These are phyloP conservation scores for Lycium ferocissimum DNA, from an alignment of 257 asterid species.

Conservation along the genomic window DNA sequence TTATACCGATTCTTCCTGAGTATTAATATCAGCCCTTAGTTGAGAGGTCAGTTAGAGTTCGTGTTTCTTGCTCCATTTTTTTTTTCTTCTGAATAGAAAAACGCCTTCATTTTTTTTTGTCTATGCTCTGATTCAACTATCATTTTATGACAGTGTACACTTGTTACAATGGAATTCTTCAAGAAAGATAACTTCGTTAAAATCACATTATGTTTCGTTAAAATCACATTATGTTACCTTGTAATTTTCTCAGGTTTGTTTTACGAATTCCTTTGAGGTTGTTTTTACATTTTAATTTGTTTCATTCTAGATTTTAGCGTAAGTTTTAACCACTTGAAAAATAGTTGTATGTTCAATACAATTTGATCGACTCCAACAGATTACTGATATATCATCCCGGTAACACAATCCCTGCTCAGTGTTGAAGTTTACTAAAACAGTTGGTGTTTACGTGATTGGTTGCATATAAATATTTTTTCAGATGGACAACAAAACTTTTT, in stretches of 20 bases:
- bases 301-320: background rate
- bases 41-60: background rate
- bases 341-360: background rate
- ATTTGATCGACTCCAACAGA: background rate
- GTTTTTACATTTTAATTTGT: background rate
- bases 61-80: too few species aligned
- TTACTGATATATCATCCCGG: background rate
- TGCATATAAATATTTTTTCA: too few species aligned
- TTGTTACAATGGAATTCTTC: background rate
- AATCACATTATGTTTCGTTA: background rate
- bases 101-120: background rate
- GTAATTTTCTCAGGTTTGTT: background rate
- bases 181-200: background rate
- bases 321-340: background rate
- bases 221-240: background rate
- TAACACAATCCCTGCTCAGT: background rate
- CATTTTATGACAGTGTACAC: background rate
- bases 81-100: background rate
- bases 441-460: background rate
- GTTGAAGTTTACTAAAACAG: too few species aligned
- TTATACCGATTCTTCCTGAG: background rate
- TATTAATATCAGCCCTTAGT: background rate
- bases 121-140: background rate
- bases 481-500: background rate
- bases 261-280: background rate